A percentile compares a stretch with the other conserved stretches of the same genome.
phyloP scores from a whole-genome alignment of 768 basidiomycete species.

The Collybiopsis confluens region DNA sequence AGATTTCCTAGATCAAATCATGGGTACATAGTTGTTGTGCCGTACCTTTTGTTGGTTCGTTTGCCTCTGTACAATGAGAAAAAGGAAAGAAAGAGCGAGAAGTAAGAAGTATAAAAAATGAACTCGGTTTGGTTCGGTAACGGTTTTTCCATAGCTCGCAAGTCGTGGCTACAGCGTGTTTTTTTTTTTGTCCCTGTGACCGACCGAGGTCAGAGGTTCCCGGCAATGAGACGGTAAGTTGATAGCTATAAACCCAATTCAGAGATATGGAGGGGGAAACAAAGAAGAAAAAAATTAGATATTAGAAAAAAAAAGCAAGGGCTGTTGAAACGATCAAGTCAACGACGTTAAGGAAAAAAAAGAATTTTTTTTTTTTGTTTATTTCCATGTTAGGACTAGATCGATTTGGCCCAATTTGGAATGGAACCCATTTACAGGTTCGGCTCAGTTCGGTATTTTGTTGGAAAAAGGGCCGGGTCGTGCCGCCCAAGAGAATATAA shows the following conservation, averaged over 20 bases:
- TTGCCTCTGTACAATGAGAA: too few species aligned
- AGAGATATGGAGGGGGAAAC: slow-evolving; percentile 3
- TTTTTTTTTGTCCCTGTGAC: too few species aligned
- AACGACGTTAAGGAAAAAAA: too few species aligned
- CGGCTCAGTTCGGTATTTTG: too few species aligned
- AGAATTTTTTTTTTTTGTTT: too few species aligned
- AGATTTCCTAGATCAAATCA: background rate
- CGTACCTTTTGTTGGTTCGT: background rate
- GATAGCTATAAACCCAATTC: background rate
- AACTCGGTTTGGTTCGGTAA: slow-evolving; percentile 5
- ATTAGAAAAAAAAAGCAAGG: too few species aligned
- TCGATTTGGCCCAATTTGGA: background rate
- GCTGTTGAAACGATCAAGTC: too few species aligned
- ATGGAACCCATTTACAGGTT: background rate
- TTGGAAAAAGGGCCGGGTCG: background rate
- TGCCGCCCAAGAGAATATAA: background rate
- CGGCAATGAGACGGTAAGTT: slow-evolving; percentile 13
- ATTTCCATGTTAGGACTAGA: background rate
- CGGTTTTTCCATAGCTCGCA: background rate
- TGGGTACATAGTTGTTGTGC: background rate
- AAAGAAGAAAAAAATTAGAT: too few species aligned
- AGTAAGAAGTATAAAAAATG: too few species aligned
- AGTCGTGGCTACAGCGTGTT: slow-evolving; percentile 23
- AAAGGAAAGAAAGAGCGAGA: too few species aligned
- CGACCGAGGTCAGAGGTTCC: slow-evolving; percentile 19